These are phyloP conservation scores for Trypanosoma conorhini DNA, from an alignment of 208 protist genomes.

Conservation along the genomic window DNA sequence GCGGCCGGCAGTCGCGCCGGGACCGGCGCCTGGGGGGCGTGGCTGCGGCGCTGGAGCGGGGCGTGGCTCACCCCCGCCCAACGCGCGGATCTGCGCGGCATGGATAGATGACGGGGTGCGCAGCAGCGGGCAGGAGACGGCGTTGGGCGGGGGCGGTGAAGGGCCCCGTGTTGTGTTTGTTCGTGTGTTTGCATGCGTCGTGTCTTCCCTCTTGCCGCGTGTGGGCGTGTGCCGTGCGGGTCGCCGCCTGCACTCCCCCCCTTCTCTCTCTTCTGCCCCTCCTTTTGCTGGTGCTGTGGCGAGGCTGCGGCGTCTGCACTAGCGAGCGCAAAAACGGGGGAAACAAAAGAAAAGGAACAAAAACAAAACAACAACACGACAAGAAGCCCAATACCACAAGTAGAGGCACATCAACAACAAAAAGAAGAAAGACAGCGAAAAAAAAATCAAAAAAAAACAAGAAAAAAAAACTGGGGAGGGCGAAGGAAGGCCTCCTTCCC, in stretches of 20 bases:
- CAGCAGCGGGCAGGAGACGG: background rate
- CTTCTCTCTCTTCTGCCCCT: slow-evolving; percentile 2
- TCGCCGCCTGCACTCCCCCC: background rate
- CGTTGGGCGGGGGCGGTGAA: background rate
- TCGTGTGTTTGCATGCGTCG: too few relatives aligned
- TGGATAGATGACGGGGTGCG: background rate
- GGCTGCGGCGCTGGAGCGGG: slow-evolving; percentile 46
- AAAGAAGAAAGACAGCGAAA: too few relatives aligned
- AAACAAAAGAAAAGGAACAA: too few relatives aligned
- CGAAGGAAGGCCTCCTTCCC: too few relatives aligned
- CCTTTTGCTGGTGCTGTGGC: background rate
- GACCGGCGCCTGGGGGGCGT: slow-evolving; percentile 43
- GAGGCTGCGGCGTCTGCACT: too few relatives aligned
- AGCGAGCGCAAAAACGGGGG: background rate
- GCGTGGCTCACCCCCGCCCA: slow-evolving; percentile 46
- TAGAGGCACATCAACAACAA: too few relatives aligned
- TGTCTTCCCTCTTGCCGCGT: background rate
- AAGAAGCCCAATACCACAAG: too few relatives aligned
- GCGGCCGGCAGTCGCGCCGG: slow-evolving; percentile 19
- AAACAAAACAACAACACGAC: background rate
- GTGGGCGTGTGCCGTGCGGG: background rate
- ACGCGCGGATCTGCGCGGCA: slow-evolving; percentile 40
- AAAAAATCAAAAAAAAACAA: too few relatives aligned
- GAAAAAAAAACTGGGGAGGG: too few relatives aligned
- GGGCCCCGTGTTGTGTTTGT: background rate